Conservation (phyloP, 176 grass and related monocot species). For the Pharus latifolius region DNA sequence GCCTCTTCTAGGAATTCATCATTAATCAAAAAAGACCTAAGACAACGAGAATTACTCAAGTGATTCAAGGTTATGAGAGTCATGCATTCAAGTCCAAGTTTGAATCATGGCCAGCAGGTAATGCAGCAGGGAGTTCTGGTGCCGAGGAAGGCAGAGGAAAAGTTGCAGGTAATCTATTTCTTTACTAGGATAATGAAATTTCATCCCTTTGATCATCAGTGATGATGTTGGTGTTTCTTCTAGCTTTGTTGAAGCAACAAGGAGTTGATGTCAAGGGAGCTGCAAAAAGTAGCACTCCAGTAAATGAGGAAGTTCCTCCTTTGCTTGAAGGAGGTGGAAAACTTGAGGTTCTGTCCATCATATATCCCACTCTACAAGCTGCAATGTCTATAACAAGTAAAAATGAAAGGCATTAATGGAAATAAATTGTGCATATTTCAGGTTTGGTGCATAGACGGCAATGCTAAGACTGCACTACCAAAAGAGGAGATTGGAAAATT, state of each 20-base stretch:
- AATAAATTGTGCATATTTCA: slow-evolving; percentile 18
- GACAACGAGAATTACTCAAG: slow-evolving; percentile 62
- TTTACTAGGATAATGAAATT: neutral
- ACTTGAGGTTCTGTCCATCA: slow-evolving; percentile 60
- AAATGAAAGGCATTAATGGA: neutral
- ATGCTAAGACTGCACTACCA: slow-evolving; percentile 53
- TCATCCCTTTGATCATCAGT: neutral
- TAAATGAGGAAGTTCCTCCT: slow-evolving; percentile 95
- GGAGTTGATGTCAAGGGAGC: slow-evolving; percentile 80
- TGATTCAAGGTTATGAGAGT: slow-evolving; percentile 93
- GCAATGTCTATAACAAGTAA: neutral
- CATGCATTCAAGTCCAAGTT: slow-evolving; percentile 90
- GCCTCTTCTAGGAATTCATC: slow-evolving; percentile 63
- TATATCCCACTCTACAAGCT: slow-evolving; percentile 4
- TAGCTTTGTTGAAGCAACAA: slow-evolving; percentile 93
- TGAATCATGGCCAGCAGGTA: slow-evolving; percentile 78
- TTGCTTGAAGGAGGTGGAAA: slow-evolving; percentile 90
- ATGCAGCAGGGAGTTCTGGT: slow-evolving; percentile 38
- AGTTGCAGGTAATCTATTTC: slow-evolving; percentile 70
- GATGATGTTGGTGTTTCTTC: slow-evolving; percentile 14
- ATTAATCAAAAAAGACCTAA: slow-evolving; percentile 71
- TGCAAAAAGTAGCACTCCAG: slow-evolving; percentile 49
- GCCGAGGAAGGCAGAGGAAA: slow-evolving; percentile 84
- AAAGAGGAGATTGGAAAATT: slow-evolving; percentile 96
- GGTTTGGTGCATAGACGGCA: slow-evolving; percentile 78